Percentiles rank a stretch among this genome's conserved stretches.
Evolutionary conservation across 2,329 filamentous ascomycete genomes (phyloP).

Genomic region (Spiromastix sp.): DNA sequence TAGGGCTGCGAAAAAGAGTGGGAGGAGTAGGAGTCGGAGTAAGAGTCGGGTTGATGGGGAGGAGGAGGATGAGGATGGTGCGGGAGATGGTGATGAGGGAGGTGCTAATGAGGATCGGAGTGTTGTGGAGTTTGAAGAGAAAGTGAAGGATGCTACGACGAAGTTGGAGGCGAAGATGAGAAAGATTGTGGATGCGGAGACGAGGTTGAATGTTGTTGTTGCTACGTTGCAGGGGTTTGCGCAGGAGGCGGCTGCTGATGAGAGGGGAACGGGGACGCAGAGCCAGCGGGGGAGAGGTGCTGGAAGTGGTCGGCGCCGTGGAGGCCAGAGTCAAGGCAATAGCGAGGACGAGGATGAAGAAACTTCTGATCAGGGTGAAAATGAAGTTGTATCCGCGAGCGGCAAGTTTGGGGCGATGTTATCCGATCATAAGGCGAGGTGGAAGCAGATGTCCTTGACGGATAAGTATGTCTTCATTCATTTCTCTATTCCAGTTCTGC

Average conservation of each 20-base stretch:
- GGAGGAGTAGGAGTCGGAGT: conserved; percentile 27
- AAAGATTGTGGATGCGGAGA: conserved; percentile 46
- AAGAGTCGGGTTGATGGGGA: conserved; percentile 13
- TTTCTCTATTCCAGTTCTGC: conserved; percentile 2
- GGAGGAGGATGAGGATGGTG: conserved; percentile 1
- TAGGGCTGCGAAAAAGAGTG: conserved; percentile 8
- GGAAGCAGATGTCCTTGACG: conserved; percentile 29
- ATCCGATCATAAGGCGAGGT: conserved; percentile 23
- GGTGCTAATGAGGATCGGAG: conserved; percentile 30
- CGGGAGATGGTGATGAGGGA: conserved; percentile 16
- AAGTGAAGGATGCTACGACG: conserved; percentile 42
- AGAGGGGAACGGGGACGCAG: conserved; percentile 14
- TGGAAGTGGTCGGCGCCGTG: conserved; percentile 29
- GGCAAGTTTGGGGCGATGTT: conserved; percentile 27
- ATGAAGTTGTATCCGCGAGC: conserved; percentile 22
- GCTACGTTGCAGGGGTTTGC: conserved; percentile 35
- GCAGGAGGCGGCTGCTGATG: conserved; percentile 23
- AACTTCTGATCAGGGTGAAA: conserved; percentile 5
- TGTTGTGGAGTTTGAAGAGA: conserved; percentile 32
- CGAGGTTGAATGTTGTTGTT: conserved; percentile 35
- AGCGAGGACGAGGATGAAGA: conserved; percentile 32
- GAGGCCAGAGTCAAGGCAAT: conserved; percentile 16
- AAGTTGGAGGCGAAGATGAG: conserved; percentile 50
- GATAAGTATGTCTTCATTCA: conserved; percentile 24
- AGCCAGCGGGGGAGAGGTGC: conserved; percentile 26